Base-by-base conservation (phyloP, 2,329 filamentous ascomycete genomes). In the Aspergillus thermomutatus region DNA sequence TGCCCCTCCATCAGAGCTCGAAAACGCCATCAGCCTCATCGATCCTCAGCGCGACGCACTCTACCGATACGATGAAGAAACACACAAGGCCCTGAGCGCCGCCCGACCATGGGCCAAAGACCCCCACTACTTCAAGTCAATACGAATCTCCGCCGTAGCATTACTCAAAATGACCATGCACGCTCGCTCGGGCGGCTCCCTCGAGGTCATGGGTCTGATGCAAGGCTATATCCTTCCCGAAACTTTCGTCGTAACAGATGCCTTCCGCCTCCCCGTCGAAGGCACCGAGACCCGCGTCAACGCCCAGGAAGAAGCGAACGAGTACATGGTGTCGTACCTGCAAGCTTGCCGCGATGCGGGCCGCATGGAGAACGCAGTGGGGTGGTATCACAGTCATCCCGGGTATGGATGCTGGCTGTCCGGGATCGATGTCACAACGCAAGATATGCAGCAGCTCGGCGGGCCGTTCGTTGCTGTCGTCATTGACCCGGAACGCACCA, bases 141-240 rank as follows among this genome's bases (percentile, higher is more conserved):
- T 97, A 49, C 91, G 92, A 68, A 93, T 99, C 76, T 95, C 91
- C 52, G 92, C 94, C 57, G 88, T 96, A 11, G 94, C 94, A 4
- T 84, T 99, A 57, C 85, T 97, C 66, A 99, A 99, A 79, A 99
- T 99, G 94, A 91, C 95, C 62, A 97, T 97, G 90, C 94, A 99
- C 74, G 94, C 94, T 9, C 90, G 94, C n/a, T 92, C 91, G 0
- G 94, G 94, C 63, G 93, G 94, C 56, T 86, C 85, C 27, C 83
- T 97, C 63, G 94, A 99, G 79, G 85, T 99, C 67, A 99, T 99
- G 94, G 94, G 94, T 56, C 76, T 99, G 66, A 99, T 99, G 94
- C 90, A 96, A 71, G 94, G 94, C 60, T 96, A 96, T 74, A 88
- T 96, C 50, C 85, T 91, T 63, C 86, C 87, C 45, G 88, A 95